Conservation (phyloP, 768 basidiomycete genomes). For the Termitomyces sp. region DNA sequence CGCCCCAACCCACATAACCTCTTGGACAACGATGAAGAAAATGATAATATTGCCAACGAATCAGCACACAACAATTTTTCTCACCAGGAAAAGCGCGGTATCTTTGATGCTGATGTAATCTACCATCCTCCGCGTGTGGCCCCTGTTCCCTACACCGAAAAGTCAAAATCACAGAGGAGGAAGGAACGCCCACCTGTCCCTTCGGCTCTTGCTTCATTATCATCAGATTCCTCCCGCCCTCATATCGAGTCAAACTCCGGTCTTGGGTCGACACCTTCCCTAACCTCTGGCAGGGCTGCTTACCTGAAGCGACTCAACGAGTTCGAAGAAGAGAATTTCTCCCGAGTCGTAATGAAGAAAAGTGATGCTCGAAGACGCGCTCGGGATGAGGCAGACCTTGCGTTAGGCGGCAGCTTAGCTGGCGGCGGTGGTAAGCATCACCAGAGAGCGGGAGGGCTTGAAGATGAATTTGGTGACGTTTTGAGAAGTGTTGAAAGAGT, state of each 20-base stretch:
- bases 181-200: constrained; percentile 55
- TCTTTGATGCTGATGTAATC: constrained; percentile 38
- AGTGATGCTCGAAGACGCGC: constrained; percentile 67
- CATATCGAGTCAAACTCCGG: constrained; percentile 72
- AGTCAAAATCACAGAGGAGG: constrained; percentile 44
- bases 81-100: neutral
- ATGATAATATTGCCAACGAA: constrained; percentile 15
- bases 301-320: constrained; percentile 78
- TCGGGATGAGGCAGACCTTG: constrained; percentile 84
- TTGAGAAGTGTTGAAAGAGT: constrained; percentile 55
- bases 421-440: constrained; percentile 43
- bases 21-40: constrained; percentile 32
- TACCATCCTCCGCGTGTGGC: constrained; percentile 88
- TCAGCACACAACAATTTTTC: neutral
- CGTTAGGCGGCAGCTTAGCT: constrained; percentile 67
- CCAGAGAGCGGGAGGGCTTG: constrained; percentile 65
- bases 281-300: constrained; percentile 64
- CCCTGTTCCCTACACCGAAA: constrained; percentile 74
- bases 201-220: constrained; percentile 58
- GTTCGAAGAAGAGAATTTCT: constrained; percentile 95
- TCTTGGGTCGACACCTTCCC: constrained; percentile 56
- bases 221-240: constrained; percentile 67
- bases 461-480: constrained; percentile 84
- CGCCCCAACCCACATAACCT: constrained; percentile 85
- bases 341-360: constrained; percentile 87